Percentiles rank a stretch among this genome's conserved stretches.
These are phyloP conservation scores for Colletotrichum acutatum DNA, from an alignment of 2,329 filamentous ascomycete genomes.

Conservation along the genomic window DNA sequence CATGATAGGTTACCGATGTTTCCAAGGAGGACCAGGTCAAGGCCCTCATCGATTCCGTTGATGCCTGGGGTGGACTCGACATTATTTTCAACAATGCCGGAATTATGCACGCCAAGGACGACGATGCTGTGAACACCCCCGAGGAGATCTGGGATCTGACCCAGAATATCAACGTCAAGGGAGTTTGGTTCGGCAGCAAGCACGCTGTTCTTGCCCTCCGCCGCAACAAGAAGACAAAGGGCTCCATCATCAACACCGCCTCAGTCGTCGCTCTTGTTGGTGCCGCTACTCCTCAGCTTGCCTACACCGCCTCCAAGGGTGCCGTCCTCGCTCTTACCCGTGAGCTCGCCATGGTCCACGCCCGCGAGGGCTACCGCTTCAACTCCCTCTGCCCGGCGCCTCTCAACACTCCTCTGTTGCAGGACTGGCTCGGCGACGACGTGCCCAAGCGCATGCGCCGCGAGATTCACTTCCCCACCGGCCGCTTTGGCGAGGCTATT, in stretches of 20 bases:
- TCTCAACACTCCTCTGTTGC: conserved; percentile 89
- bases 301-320: conserved; percentile 94
- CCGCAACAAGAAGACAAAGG: conserved; percentile 80
- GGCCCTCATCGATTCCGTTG: conserved; percentile 77
- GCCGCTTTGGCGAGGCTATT: conserved; percentile 91
- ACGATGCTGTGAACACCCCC: conserved; percentile 83
- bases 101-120: conserved; percentile 91
- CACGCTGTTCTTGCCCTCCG: conserved; percentile 87
- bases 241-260: conserved; percentile 91
- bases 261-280: conserved; percentile 90
- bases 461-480: conserved; percentile 89
- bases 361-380: conserved; percentile 88
- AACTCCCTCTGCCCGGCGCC: conserved; percentile 92
- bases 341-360: conserved; percentile 92
- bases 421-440: conserved; percentile 95
- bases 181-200: conserved; percentile 97
- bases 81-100: conserved; percentile 98
- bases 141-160: conserved; percentile 96
- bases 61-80: conserved; percentile 88
- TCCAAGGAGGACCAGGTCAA: conserved; percentile 85
- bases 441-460: conserved; percentile 81
- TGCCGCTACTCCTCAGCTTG: conserved; percentile 87
- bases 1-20: conserved; percentile 70
- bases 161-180: conserved; percentile 95
- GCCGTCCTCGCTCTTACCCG: conserved; percentile 91